Conservation (phyloP, 2,329 filamentous ascomycete genomes). For the Diaporthe citrichinensis region DNA sequence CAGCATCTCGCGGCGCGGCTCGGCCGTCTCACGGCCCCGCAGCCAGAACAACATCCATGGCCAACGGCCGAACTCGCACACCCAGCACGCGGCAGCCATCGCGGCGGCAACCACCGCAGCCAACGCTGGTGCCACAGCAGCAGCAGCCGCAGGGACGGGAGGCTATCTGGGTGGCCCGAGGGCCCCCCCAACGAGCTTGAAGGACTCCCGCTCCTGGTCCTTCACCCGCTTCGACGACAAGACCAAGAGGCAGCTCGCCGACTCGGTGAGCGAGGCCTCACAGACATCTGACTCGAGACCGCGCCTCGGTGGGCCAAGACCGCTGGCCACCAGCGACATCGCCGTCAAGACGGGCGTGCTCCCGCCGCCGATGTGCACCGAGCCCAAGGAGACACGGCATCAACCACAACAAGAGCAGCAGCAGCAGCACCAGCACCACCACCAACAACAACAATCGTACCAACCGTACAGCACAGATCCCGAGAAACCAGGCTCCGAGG, state of each 20-base stretch:
- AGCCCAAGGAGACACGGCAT: slow-evolving; percentile 28
- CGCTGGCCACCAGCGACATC: slow-evolving; percentile 35
- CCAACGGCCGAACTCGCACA: slow-evolving; percentile 36
- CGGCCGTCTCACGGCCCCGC: slow-evolving; percentile 27
- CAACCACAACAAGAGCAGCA: neutral
- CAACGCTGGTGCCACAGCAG: neutral
- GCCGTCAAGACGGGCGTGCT: slow-evolving; percentile 44
- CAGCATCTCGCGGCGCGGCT: slow-evolving; percentile 40
- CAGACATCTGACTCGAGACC: slow-evolving; percentile 30
- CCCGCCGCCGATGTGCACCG: slow-evolving; percentile 38
- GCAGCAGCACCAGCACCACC: neutral
- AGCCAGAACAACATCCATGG: slow-evolving; percentile 11
- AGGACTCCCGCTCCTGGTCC: slow-evolving; percentile 28
- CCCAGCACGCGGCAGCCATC: slow-evolving; percentile 40
- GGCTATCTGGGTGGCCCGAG: slow-evolving; percentile 35
- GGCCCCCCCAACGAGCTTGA: slow-evolving; percentile 33
- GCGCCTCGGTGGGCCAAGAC: slow-evolving; percentile 36
- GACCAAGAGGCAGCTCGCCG: slow-evolving; percentile 39
- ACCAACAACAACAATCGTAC: neutral
- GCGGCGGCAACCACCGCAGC: slow-evolving; percentile 31
- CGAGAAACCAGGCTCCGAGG: slow-evolving; percentile 5
- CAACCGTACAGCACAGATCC: slow-evolving; percentile 2
- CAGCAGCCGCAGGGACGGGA: neutral
- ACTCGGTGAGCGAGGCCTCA: slow-evolving; percentile 36
- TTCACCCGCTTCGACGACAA: slow-evolving; percentile 37